Conservation (phyloP, 2,329 filamentous ascomycete genomes). For the Beauveria sp. region DNA sequence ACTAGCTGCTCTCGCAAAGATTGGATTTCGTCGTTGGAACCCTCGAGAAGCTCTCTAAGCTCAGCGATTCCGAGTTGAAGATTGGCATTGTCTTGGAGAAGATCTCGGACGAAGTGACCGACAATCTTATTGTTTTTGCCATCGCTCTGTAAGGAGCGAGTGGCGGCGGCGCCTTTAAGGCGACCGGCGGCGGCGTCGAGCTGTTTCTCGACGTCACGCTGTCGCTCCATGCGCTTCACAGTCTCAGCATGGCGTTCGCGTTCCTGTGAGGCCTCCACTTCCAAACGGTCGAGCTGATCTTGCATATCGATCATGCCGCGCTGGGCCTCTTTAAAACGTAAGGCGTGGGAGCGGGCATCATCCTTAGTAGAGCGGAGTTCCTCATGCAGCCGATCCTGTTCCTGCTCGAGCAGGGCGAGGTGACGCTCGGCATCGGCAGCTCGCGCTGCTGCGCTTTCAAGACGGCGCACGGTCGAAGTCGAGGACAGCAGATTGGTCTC, state of each 20-base stretch:
- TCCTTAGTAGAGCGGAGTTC: constrained; percentile 60
- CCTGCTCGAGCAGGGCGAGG: constrained; percentile 68
- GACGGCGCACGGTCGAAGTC: constrained; percentile 65
- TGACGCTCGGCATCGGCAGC: constrained; percentile 77
- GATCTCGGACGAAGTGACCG: constrained; percentile 93
- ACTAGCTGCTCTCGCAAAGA: constrained; percentile 73
- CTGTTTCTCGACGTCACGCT: constrained; percentile 74
- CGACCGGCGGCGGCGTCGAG: constrained; percentile 71
- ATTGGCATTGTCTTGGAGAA: constrained; percentile 90
- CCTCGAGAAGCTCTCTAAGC: constrained; percentile 80
- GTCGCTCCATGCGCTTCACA: constrained; percentile 73
- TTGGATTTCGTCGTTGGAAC: constrained; percentile 91
- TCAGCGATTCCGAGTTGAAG: constrained; percentile 88
- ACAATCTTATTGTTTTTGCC: constrained; percentile 60
- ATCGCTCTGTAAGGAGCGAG: constrained; percentile 53
- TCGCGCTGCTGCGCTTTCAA: constrained; percentile 65
- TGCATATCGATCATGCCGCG: constrained; percentile 69
- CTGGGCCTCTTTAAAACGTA: constrained; percentile 82
- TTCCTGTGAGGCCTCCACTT: constrained; percentile 74
- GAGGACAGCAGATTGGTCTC: constrained; percentile 70
- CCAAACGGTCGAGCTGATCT: constrained; percentile 77
- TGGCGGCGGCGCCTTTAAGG: constrained; percentile 72
- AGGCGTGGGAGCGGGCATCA: constrained; percentile 69
- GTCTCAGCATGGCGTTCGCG: constrained; percentile 75
- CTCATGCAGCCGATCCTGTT: constrained; percentile 66